Base-by-base conservation (phyloP, 2,329 filamentous ascomycete genomes). In the Didymella glomerata region DNA sequence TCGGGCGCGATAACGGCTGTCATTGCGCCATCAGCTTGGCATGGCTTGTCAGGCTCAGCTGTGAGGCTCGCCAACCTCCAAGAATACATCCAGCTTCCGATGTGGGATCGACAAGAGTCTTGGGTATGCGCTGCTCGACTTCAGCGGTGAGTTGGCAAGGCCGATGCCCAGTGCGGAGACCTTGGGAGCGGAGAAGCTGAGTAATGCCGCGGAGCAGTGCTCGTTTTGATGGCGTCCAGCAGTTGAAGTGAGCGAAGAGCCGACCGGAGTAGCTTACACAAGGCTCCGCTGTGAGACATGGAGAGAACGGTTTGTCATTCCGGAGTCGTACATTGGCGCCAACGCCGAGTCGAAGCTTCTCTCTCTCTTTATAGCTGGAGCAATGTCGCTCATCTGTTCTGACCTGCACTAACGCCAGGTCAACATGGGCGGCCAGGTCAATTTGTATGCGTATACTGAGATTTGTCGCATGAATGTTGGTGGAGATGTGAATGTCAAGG, bases 21-120 rank as follows among this genome's bases (percentile, higher is more conserved):
- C 47, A 55, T 56, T 55, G 44, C 57, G 52, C 57, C 42, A 60
- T 60, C 57, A 51, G 41, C 57, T 60, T 60, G 57, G 57, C 57
- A 20, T 40, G 51, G 47, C 57, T 60, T 60, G 57, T 60, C 57
- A 22, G 41, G 41, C 57, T 60, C 51, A 54, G 56, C 46, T 54
- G 13, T 30, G 46, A 54, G 32, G 27, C 50, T 54, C 41, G 50
- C 50, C 46, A 59, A 41, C 47, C 20, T 54, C 50, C 50, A 46
- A 54, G 50, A 38, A 20, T 25, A 25, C 40, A 22, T 16, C 8
- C 24, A 34, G 32, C 32, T 49, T 10, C 55, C 49, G 18, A 40
- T 54, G 20, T 30, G 44, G 24, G 54, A 38, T 28, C 44, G 9
- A 48, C 48, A 53, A 32, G 32, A 57, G 40, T 40, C 55, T 58